Evolutionary conservation across 768 basidiomycete genomes (phyloP).

Genomic region (Rhizopogon vesiculosus): DNA sequence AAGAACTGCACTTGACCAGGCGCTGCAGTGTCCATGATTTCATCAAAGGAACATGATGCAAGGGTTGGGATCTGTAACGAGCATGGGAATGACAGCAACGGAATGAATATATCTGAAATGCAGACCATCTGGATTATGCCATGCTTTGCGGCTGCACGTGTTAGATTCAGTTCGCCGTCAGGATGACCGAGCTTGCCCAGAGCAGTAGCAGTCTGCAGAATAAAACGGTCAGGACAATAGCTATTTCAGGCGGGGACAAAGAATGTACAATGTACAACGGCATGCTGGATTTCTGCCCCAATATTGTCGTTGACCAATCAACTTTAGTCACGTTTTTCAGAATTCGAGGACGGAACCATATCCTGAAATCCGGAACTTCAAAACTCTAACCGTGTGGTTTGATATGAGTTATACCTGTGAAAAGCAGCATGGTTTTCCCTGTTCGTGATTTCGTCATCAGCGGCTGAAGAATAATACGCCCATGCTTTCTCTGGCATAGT

Average conservation of each 20-base stretch:
- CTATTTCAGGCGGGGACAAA: neutral
- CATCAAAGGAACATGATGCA: slow-evolving; percentile 90
- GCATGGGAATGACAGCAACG: neutral
- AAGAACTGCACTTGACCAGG: slow-evolving; percentile 77
- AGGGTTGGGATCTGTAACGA: slow-evolving; percentile 75
- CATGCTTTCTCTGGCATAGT: slow-evolving; percentile 81
- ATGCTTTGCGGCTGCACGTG: slow-evolving; percentile 75
- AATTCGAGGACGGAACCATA: slow-evolving; percentile 88
- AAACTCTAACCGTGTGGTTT: too few species aligned
- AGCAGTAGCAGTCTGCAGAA: slow-evolving; percentile 59
- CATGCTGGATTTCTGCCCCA: slow-evolving; percentile 68
- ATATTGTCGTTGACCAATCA: slow-evolving; percentile 72
- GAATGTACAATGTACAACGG: slow-evolving; percentile 66
- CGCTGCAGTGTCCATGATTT: slow-evolving; percentile 78
- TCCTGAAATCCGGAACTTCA: slow-evolving; percentile 25
- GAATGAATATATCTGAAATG: neutral
- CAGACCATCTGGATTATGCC: slow-evolving; percentile 63
- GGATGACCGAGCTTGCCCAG: slow-evolving; percentile 90
- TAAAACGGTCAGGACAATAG: neutral
- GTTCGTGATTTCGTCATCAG: slow-evolving; percentile 86
- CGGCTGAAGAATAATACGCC: slow-evolving; percentile 89
- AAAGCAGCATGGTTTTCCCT: slow-evolving; percentile 86
- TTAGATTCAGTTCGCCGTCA: slow-evolving; percentile 85
- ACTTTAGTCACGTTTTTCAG: slow-evolving; percentile 76
- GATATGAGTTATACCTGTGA: slow-evolving; percentile 49